Percentiles rank a stretch among this genome's conserved stretches.
phyloP scores from a whole-genome alignment of 768 basidiomycete species.

The Suillus cothurnatus region DNA sequence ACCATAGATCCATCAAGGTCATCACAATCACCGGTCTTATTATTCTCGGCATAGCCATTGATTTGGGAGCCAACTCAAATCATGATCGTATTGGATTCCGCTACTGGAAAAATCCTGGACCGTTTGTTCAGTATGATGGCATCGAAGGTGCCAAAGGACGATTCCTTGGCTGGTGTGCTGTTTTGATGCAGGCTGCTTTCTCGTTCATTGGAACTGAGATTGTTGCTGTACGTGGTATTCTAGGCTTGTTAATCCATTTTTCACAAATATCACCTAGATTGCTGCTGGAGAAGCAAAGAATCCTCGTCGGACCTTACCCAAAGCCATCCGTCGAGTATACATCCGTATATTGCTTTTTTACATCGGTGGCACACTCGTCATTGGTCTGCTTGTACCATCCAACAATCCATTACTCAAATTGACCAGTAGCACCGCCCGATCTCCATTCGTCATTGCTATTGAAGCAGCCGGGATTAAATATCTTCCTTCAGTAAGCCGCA shows the following conservation, averaged over 20 bases:
- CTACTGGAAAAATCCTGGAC: constrained; percentile 88
- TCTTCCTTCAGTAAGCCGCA: constrained; percentile 67
- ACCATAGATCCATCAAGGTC: constrained; percentile 77
- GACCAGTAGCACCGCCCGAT: constrained; percentile 58
- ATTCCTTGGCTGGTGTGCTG: constrained; percentile 76
- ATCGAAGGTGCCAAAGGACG: constrained; percentile 72
- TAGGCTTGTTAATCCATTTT: neutral
- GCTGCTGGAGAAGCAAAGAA: constrained; percentile 93
- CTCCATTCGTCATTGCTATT: constrained; percentile 93
- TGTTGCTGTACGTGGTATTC: constrained; percentile 67
- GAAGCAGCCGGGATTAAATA: constrained; percentile 78
- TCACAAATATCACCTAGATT: constrained; percentile 47
- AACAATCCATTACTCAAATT: constrained; percentile 58
- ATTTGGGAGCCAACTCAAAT: constrained; percentile 85
- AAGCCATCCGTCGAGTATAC: constrained; percentile 60
- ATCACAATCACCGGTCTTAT: constrained; percentile 75
- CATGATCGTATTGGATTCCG: constrained; percentile 63
- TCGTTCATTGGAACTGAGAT: constrained; percentile 95
- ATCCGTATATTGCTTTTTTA: constrained; percentile 85
- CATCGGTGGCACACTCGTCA: constrained; percentile 66
- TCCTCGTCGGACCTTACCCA: constrained; percentile 69
- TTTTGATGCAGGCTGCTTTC: constrained; percentile 88
- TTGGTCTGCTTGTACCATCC: constrained; percentile 83
- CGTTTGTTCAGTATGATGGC: constrained; percentile 71
- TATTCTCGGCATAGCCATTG: constrained; percentile 71